Percentiles rank a stretch among this genome's conserved stretches.
These are phyloP conservation scores for Seiridium cupressi DNA, from an alignment of 2,329 filamentous ascomycete genomes.

Conservation along the genomic window DNA sequence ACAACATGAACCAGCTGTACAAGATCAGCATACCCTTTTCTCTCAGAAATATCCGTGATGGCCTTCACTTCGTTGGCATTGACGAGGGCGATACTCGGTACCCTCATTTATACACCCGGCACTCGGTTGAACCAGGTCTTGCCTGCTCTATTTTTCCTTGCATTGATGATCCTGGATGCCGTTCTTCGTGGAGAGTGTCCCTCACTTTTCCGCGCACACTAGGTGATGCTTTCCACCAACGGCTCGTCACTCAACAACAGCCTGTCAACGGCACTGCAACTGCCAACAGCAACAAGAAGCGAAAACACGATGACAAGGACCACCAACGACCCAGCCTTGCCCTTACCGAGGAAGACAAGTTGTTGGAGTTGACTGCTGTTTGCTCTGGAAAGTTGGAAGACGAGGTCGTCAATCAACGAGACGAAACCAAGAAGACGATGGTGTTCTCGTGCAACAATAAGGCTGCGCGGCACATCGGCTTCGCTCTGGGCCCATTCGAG, in stretches of 20 bases:
- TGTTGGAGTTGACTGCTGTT: conserved; percentile 84
- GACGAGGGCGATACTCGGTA: conserved; percentile 78
- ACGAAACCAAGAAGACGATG: conserved; percentile 82
- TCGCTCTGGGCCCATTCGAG: conserved; percentile 93
- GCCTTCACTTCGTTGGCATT: conserved; percentile 86
- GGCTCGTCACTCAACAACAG: conserved; percentile 37
- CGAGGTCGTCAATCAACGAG: conserved; percentile 72
- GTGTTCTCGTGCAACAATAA: conserved; percentile 78
- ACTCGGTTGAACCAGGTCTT: conserved; percentile 73
- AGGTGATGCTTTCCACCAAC: conserved; percentile 67
- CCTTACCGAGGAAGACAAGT: conserved; percentile 75
- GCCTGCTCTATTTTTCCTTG: conserved; percentile 91
- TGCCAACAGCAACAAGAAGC: conserved; percentile 30
- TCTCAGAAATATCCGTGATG: conserved; percentile 75
- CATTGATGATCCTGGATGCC: conserved; percentile 78
- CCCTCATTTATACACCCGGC: conserved; percentile 87
- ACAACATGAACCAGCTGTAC: conserved; percentile 36
- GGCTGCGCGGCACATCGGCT: conserved; percentile 85
- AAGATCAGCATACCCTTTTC: conserved; percentile 70
- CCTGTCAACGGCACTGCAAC: conserved; percentile 11
- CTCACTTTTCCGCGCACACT: conserved; percentile 84
- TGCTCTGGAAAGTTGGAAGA: conserved; percentile 88
- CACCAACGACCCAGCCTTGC: conserved; percentile 30
- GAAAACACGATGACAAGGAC: conserved; percentile 40
- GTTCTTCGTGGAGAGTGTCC: conserved; percentile 84